phyloP scores from a whole-genome alignment of 768 basidiomycete species.

The Leccinum subgranulosum region DNA sequence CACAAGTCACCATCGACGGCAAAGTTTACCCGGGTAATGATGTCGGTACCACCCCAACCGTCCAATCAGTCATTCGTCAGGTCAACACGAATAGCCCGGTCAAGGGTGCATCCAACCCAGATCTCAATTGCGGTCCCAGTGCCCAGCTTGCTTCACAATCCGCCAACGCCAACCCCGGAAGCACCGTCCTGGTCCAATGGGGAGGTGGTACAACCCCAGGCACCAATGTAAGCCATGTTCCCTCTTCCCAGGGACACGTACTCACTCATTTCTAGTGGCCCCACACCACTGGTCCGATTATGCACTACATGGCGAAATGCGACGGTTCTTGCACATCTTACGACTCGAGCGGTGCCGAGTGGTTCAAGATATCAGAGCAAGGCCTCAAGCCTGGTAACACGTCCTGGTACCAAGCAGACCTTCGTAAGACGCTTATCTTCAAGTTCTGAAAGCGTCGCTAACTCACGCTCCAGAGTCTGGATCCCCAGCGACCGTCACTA shows the following conservation, averaged over 20 bases:
- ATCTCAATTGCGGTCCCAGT: conserved; percentile 54
- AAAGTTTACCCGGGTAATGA: conserved; percentile 27
- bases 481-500: conserved; percentile 33
- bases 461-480: conserved; percentile 33
- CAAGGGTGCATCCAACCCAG: conserved; percentile 54
- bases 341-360: conserved; percentile 51
- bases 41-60: conserved; percentile 25
- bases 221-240: conserved; percentile 21
- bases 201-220: conserved; percentile 35
- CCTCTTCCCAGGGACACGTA: background rate
- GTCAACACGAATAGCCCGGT: conserved; percentile 43
- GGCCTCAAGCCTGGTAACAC: conserved; percentile 35
- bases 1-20: conserved; percentile 28
- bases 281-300: conserved; percentile 61
- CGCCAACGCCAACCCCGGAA: conserved; percentile 58
- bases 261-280: conserved; percentile 35
- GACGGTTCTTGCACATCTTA: conserved; percentile 53
- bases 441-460: background rate
- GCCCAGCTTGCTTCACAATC: conserved; percentile 46
- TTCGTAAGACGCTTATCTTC: conserved; percentile 36
- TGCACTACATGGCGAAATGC: conserved; percentile 72
- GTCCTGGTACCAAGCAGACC: conserved; percentile 47
- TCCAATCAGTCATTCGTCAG: conserved; percentile 40
- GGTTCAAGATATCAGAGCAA: conserved; percentile 71
- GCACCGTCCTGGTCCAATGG: conserved; percentile 53